Percentiles rank a stretch among this genome's conserved stretches.
Conservation (phyloP, 306 rosid genomes). For the Fagus sylvatica region DNA sequence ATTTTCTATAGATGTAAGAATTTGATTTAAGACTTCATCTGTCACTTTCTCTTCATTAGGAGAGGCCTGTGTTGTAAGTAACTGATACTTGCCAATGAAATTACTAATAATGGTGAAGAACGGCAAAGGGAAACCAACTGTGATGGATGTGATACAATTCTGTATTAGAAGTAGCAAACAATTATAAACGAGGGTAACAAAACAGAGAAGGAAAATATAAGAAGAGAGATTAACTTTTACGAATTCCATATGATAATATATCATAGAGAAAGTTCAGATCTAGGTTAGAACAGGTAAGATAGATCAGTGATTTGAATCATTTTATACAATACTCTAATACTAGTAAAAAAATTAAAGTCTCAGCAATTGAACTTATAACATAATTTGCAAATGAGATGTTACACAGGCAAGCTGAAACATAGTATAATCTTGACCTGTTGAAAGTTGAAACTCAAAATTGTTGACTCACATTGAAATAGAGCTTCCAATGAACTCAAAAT, state of each 20-base stretch:
- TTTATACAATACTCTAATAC: not conserved
- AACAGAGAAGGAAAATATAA: not conserved
- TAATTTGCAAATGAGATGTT: not conserved
- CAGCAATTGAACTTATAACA: not conserved
- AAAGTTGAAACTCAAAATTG: constrained; percentile 17
- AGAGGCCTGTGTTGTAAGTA: constrained; percentile 43
- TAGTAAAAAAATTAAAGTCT: not conserved
- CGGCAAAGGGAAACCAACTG: constrained; percentile 21
- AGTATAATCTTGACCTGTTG: not conserved
- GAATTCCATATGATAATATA: not conserved
- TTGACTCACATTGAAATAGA: not conserved
- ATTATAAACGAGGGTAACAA: not conserved
- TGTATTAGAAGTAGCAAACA: constrained; percentile 8
- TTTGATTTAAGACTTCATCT: constrained; percentile 39
- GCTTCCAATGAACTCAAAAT: not conserved
- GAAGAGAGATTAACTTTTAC: not conserved
- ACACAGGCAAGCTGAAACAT: not conserved
- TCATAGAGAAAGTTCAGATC: constrained; percentile 10
- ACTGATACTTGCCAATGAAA: constrained; percentile 33
- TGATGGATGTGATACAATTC: constrained; percentile 20
- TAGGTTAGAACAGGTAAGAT: constrained; percentile 2
- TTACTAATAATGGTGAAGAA: constrained; percentile 26
- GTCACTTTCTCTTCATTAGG: constrained; percentile 36
- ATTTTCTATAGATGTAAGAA: constrained; percentile 39
- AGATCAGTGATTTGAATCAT: not conserved